Evolutionary conservation across 2,329 filamentous ascomycete genomes (phyloP).

Genomic region (Stagonosporopsis tanaceti): DNA sequence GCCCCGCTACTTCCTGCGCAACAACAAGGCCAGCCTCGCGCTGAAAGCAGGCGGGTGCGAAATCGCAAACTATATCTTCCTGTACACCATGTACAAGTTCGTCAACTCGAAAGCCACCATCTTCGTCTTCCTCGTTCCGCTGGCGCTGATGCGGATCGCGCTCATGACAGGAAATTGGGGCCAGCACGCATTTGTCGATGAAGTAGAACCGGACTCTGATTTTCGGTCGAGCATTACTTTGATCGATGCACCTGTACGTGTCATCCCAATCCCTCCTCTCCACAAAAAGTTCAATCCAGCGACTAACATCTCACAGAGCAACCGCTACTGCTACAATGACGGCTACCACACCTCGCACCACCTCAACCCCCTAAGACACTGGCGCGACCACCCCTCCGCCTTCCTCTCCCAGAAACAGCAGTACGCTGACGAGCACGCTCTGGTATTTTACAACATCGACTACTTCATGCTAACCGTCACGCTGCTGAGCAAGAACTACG

Average conservation of each 20-base stretch:
- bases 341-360: constrained; percentile 85
- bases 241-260: constrained; percentile 76
- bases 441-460: constrained; percentile 83
- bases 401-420: constrained; percentile 74
- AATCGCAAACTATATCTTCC: constrained; percentile 56
- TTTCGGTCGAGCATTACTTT: constrained; percentile 81
- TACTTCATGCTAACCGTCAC: constrained; percentile 78
- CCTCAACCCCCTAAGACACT: constrained; percentile 79
- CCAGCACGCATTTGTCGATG: constrained; percentile 82
- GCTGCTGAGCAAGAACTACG: constrained; percentile 75
- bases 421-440: constrained; percentile 71
- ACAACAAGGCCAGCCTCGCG: constrained; percentile 64
- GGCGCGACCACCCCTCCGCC: constrained; percentile 79
- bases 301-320: constrained; percentile 64
- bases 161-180: constrained; percentile 88
- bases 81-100: constrained; percentile 59
- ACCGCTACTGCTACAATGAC: constrained; percentile 83
- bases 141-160: constrained; percentile 71
- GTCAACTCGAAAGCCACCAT: constrained; percentile 64
- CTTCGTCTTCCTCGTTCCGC: constrained; percentile 72
- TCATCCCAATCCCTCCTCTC: background rate
- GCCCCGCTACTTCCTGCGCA: constrained; percentile 74
- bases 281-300: background rate
- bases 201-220: constrained; percentile 76
- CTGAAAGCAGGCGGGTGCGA: constrained; percentile 69